phyloP scores from a whole-genome alignment of 495 filamentous ascomycete species.

The Xylaria cubensis region DNA sequence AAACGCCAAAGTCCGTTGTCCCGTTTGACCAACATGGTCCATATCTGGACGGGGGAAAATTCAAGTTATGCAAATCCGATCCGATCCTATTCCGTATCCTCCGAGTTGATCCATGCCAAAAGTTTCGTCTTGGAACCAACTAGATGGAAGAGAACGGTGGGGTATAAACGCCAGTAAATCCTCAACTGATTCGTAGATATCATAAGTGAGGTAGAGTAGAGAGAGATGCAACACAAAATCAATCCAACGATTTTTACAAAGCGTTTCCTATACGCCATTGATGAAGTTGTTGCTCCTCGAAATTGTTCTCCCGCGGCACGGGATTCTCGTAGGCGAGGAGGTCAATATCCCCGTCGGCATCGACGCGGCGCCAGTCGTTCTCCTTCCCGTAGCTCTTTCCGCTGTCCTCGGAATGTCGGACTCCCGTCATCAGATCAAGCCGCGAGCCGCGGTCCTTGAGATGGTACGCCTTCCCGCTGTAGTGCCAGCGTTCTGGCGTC shows the following conservation, averaged over 20 bases:
- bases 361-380: slow-evolving; percentile 9
- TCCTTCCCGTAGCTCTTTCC: slow-evolving; percentile 16
- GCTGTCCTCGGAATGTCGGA: slow-evolving; percentile 1
- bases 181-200: background rate
- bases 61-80: background rate
- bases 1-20: slow-evolving; percentile 3
- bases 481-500: slow-evolving; percentile 40
- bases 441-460: slow-evolving; percentile 26
- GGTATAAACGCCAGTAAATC: background rate
- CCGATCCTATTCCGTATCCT: background rate
- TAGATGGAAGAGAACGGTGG: background rate
- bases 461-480: slow-evolving; percentile 27
- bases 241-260: slow-evolving; percentile 1
- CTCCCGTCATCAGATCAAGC: background rate
- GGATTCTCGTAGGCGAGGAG: background rate
- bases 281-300: background rate
- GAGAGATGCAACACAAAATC: background rate
- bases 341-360: slow-evolving; percentile 16
- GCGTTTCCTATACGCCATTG: slow-evolving; percentile 28
- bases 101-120: background rate
- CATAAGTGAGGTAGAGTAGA: background rate
- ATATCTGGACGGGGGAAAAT: background rate
- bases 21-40: background rate
- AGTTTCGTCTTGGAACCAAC: background rate
- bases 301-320: background rate